Evolutionary conservation across 805 yeast genomes (phyloP).

Genomic region (Spencermartinsiella europaea): DNA sequence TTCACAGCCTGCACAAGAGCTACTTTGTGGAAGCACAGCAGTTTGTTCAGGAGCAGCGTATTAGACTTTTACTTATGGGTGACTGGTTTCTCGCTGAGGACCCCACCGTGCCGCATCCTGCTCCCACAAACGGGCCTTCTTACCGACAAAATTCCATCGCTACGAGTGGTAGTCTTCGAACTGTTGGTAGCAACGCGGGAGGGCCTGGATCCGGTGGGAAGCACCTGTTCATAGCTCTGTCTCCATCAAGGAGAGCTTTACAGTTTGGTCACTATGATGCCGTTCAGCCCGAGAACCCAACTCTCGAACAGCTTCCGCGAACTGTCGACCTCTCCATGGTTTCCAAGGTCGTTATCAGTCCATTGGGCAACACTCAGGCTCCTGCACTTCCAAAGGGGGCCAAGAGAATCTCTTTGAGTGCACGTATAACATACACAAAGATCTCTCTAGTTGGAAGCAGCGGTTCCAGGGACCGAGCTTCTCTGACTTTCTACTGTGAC

Average conservation of each 20-base stretch:
- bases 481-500: slow-evolving; percentile 63
- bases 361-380: slow-evolving; percentile 30
- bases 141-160: slow-evolving; percentile 1
- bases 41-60: slow-evolving; percentile 72
- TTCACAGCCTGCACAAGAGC: slow-evolving; percentile 44
- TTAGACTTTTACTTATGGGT: slow-evolving; percentile 66
- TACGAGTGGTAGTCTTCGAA: slow-evolving; percentile 2
- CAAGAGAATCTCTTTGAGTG: slow-evolving; percentile 50
- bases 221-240: slow-evolving; percentile 53
- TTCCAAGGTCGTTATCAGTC: slow-evolving; percentile 44
- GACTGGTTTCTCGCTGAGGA: slow-evolving; percentile 71
- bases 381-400: slow-evolving; percentile 28
- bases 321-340: slow-evolving; percentile 29
- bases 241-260: slow-evolving; percentile 60
- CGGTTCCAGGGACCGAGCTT: slow-evolving; percentile 31
- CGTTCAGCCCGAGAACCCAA: slow-evolving; percentile 46
- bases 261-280: slow-evolving; percentile 55
- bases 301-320: slow-evolving; percentile 36
- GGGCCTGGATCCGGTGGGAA: slow-evolving; percentile 23
- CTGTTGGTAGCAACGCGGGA: slow-evolving; percentile 3
- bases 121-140: neutral
- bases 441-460: slow-evolving; percentile 44
- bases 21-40: slow-evolving; percentile 55
- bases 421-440: slow-evolving; percentile 53
- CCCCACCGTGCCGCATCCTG: slow-evolving; percentile 32